These are phyloP conservation scores for Fagus sylvatica DNA, from an alignment of 306 rosid species.

Conservation along the genomic window DNA sequence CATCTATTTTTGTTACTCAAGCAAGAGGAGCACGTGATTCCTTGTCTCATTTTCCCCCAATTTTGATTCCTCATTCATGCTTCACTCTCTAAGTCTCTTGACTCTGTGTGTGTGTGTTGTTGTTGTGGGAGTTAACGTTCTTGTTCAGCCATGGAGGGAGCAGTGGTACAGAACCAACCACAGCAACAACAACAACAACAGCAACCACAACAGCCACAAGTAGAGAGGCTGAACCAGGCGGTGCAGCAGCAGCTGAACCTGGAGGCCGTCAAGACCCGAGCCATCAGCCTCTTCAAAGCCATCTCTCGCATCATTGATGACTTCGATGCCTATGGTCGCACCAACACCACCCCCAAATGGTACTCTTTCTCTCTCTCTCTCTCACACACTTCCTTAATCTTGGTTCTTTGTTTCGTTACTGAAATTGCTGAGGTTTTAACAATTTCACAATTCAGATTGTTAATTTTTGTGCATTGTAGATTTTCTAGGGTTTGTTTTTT, in stretches of 20 bases:
- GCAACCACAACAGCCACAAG: slow-evolving; percentile 19
- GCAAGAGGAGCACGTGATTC: too few species aligned
- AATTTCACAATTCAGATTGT: too few species aligned
- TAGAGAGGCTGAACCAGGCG: slow-evolving; percentile 75
- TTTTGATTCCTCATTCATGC: too few species aligned
- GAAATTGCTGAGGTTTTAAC: too few species aligned
- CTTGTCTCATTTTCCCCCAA: too few species aligned
- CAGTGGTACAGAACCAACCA: slow-evolving; percentile 28
- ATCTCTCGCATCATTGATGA: slow-evolving; percentile 84
- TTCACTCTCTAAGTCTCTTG: too few species aligned
- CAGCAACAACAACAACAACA: slow-evolving; percentile 29
- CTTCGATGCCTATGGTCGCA: slow-evolving; percentile 69
- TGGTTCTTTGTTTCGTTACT: not conserved
- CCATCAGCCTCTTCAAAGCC: slow-evolving; percentile 74
- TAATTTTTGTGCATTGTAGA: too few species aligned
- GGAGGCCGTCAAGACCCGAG: slow-evolving; percentile 75
- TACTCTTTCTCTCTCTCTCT: slow-evolving; percentile 1
- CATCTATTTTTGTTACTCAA: too few species aligned
- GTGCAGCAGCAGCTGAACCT: slow-evolving; percentile 84
- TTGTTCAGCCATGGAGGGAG: slow-evolving; percentile 46
- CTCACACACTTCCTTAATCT: not conserved
- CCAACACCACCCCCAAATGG: slow-evolving; percentile 86
- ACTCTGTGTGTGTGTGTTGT: too few species aligned
- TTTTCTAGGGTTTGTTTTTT: too few species aligned
- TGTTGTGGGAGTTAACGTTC: too few species aligned